These are phyloP conservation scores for Xeromyces bisporus DNA, from an alignment of 495 filamentous ascomycete genomes.

Conservation along the genomic window DNA sequence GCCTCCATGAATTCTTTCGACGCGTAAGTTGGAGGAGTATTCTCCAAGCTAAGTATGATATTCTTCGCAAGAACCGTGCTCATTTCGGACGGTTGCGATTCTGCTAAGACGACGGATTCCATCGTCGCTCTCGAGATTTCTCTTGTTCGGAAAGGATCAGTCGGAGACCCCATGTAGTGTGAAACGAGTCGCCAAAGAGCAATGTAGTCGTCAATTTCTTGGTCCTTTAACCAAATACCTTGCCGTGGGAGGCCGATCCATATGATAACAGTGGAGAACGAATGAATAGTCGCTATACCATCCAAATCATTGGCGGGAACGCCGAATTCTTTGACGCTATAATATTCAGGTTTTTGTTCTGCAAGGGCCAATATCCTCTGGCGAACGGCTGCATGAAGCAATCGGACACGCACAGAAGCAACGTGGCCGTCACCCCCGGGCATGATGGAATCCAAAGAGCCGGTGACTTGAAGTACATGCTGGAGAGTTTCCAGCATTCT, in stretches of 20 bases:
- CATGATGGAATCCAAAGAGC: conserved; percentile 44
- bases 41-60: conserved; percentile 48
- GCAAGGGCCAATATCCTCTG: conserved; percentile 45
- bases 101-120: conserved; percentile 45
- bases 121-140: conserved; percentile 40
- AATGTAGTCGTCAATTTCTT: conserved; percentile 51
- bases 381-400: conserved; percentile 58
- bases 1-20: conserved; percentile 47
- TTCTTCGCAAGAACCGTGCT: conserved; percentile 52
- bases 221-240: conserved; percentile 45
- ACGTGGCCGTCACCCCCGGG: conserved; percentile 50
- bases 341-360: conserved; percentile 40
- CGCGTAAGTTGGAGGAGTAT: conserved; percentile 44
- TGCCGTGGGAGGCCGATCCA: conserved; percentile 56
- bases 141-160: conserved; percentile 35
- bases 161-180: conserved; percentile 53
- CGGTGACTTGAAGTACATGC: conserved; percentile 55
- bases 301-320: conserved; percentile 63
- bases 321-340: conserved; percentile 39
- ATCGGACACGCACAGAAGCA: conserved; percentile 54
- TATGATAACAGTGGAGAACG: conserved; percentile 49
- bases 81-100: conserved; percentile 44
- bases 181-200: conserved; percentile 63
- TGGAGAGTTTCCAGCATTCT: conserved; percentile 63
- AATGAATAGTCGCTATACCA: conserved; percentile 48